phyloP scores from a whole-genome alignment of 225 moss, liverwort and hornwort genomes.

The Lunularia cruciata region DNA sequence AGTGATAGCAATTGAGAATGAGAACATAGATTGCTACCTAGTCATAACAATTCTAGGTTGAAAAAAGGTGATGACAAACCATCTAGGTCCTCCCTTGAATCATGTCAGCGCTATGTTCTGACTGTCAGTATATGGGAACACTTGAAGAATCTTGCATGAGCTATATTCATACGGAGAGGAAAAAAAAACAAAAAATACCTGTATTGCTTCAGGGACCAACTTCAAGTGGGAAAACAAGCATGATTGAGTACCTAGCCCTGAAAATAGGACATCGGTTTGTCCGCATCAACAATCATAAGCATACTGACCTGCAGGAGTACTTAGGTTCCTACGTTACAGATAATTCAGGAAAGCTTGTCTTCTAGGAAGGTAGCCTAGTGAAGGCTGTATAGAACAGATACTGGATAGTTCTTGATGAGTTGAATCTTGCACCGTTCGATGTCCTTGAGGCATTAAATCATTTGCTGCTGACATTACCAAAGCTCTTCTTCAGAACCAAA shows the following conservation, averaged over 20 bases:
- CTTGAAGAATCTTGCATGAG: slow-evolving; percentile 85
- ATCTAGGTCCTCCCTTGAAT: slow-evolving; percentile 62
- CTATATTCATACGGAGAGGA: slow-evolving; percentile 82
- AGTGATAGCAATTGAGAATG: too few species aligned
- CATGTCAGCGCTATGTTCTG: slow-evolving; percentile 67
- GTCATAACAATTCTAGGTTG: slow-evolving; percentile 94
- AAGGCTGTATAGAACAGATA: slow-evolving; percentile 84
- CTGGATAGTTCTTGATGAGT: slow-evolving; percentile 91
- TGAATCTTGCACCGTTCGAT: slow-evolving; percentile 91
- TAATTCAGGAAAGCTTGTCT: slow-evolving; percentile 71
- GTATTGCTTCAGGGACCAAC: slow-evolving; percentile 92
- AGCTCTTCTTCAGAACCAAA: too few species aligned
- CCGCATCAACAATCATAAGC: slow-evolving; percentile 91
- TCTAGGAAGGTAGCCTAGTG: slow-evolving; percentile 87
- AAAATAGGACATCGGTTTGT: slow-evolving; percentile 80
- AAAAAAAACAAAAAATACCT: too few species aligned
- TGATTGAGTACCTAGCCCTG: slow-evolving; percentile 79
- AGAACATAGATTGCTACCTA: too few species aligned
- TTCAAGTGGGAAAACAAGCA: slow-evolving; percentile 91
- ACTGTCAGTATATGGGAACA: slow-evolving; percentile 74
- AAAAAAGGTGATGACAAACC: slow-evolving; percentile 60
- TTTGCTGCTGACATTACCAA: too few species aligned
- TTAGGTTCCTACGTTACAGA: slow-evolving; percentile 86
- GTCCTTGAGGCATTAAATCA: slow-evolving; percentile 87
- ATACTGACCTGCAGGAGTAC: slow-evolving; percentile 93